phyloP scores from a whole-genome alignment of 306 rosid genomes.

The Begonia fuchsioides region DNA sequence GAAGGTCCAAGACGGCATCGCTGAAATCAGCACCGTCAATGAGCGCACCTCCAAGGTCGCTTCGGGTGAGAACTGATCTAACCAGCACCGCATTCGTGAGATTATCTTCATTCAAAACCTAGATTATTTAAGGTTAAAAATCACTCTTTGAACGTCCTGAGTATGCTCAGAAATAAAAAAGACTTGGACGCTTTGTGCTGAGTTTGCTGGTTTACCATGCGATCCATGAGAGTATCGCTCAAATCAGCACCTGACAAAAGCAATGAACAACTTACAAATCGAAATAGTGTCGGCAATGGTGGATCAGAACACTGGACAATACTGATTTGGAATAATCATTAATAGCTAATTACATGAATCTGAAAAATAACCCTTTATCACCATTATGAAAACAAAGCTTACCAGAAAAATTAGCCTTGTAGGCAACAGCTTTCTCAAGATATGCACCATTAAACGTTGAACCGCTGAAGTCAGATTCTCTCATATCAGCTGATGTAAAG shows the following conservation, averaged over 20 bases:
- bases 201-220: conserved; percentile 77
- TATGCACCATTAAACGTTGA: conserved; percentile 93
- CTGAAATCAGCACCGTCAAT: conserved; percentile 93
- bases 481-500: conserved; percentile 97
- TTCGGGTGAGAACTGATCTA: conserved; percentile 86
- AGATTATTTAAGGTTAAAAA: too few species aligned
- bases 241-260: conserved; percentile 62
- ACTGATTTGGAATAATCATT: too few species aligned
- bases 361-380: too few species aligned
- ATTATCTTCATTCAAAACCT: conserved; percentile 90
- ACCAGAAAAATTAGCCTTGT: conserved; percentile 85
- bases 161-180: too few species aligned
- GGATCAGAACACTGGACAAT: too few species aligned
- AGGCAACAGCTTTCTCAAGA: conserved; percentile 94
- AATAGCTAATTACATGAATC: too few species aligned
- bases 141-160: too few species aligned
- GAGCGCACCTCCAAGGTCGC: conserved; percentile 80
- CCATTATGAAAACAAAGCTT: background rate
- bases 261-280: background rate
- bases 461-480: conserved; percentile 92
- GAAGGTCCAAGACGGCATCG: conserved; percentile 83
- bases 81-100: conserved; percentile 62
- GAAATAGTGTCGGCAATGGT: too few species aligned
- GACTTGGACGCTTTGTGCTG: too few species aligned
- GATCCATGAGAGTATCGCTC: conserved; percentile 95